These are phyloP conservation scores for Barbatosphaeria neglecta DNA, from an alignment of 495 filamentous ascomycete genomes.

Conservation along the genomic window DNA sequence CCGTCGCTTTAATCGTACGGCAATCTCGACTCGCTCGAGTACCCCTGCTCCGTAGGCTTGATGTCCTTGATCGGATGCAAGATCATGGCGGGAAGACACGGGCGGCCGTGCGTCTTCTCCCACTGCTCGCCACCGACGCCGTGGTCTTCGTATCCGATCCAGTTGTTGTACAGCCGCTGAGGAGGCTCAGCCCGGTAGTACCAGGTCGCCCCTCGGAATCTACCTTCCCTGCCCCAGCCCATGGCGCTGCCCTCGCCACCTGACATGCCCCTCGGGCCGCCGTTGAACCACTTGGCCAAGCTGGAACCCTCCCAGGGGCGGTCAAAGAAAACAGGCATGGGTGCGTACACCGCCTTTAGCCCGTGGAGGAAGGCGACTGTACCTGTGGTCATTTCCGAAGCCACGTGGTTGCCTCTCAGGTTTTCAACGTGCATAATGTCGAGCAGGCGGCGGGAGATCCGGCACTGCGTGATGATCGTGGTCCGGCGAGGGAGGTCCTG, in stretches of 20 bases:
- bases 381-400: slow-evolving; percentile 58
- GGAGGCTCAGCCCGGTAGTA: slow-evolving; percentile 43
- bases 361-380: slow-evolving; percentile 58
- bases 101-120: slow-evolving; percentile 38
- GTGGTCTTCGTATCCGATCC: slow-evolving; percentile 46
- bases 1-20: not conserved
- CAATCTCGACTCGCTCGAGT: slow-evolving; percentile 16
- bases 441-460: slow-evolving; percentile 51
- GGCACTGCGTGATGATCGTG: slow-evolving; percentile 54
- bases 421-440: slow-evolving; percentile 55
- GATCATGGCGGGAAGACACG: slow-evolving; percentile 45
- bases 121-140: slow-evolving; percentile 38
- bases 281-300: slow-evolving; percentile 52
- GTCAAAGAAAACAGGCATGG: slow-evolving; percentile 61
- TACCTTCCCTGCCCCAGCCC: slow-evolving; percentile 39
- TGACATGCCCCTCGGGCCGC: slow-evolving; percentile 34
- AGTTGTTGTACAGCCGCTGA: slow-evolving; percentile 48
- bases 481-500: slow-evolving; percentile 49
- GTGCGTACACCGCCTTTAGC: slow-evolving; percentile 56
- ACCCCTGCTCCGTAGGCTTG: slow-evolving; percentile 26
- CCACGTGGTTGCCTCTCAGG: slow-evolving; percentile 46
- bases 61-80: slow-evolving; percentile 45
- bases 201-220: slow-evolving; percentile 48
- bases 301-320: slow-evolving; percentile 43
- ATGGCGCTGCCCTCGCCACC: slow-evolving; percentile 37